phyloP scores from a whole-genome alignment of 148 eudicot genomes.

The Rhododendron ovatum region DNA sequence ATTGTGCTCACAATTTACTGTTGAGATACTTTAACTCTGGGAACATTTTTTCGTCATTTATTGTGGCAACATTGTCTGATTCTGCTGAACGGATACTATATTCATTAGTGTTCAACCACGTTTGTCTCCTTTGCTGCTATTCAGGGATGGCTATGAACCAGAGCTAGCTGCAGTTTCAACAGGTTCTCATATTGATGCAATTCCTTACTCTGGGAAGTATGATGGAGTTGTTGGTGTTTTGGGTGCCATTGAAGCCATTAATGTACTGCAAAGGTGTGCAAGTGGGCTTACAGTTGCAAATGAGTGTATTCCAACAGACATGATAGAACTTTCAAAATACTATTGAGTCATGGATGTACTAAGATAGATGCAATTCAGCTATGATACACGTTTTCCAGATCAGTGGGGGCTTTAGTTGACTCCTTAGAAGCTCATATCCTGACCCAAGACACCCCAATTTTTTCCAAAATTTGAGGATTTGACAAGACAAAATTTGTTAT shows the following conservation, averaged over 20 bases:
- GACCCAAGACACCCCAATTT: background rate
- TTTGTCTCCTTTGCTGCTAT: background rate
- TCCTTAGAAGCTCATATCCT: background rate
- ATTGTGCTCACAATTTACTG: background rate
- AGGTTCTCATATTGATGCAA: constrained; percentile 94
- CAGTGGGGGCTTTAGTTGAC: background rate
- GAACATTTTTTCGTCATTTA: background rate
- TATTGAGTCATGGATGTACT: background rate
- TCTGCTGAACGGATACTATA: background rate
- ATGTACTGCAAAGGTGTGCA: constrained; percentile 63
- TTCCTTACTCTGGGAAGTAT: constrained; percentile 96
- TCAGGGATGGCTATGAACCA: constrained; percentile 81
- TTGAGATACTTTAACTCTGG: background rate
- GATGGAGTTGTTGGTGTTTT: constrained; percentile 97
- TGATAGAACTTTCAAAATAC: background rate
- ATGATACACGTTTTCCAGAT: background rate
- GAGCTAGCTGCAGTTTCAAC: constrained; percentile 72
- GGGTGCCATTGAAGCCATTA: constrained; percentile 96
- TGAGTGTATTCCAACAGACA: background rate
- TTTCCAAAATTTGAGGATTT: background rate
- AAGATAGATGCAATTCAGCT: background rate
- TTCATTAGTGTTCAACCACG: background rate
- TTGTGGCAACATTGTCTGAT: background rate
- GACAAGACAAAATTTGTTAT: background rate
- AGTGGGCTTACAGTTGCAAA: background rate